Evolutionary conservation across 306 rosid genomes (phyloP), one percentile per base, ranked within the genome.

Genomic region (Oemleria cerasiformis): DNA sequence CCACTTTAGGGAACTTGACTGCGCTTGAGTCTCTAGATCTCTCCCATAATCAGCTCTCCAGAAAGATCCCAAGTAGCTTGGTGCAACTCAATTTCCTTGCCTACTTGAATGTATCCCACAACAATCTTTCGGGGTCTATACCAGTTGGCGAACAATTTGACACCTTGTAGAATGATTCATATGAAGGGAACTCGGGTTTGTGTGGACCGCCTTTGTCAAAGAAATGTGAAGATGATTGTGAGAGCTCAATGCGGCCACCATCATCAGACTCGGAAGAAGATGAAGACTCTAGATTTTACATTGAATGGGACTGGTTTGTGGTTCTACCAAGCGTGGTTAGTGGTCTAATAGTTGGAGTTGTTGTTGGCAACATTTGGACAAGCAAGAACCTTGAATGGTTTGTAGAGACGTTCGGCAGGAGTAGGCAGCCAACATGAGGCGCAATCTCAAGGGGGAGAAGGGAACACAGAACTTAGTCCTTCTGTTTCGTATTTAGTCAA

Each of bases 11-110:
- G 19, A 59, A 65, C 20, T 20, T 78, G 65, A 23, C 51, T 7
- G 15, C 9, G 9, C 77, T 72, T 4, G 70, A 78, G 25, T 66
- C 77, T 0, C 41, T 78, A 7, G 74, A 78, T 39, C 65, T 72
- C 8, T 78, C 73, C 19, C 2, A 10, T 1, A 78, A 78, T 34
- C 19, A 50, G 44, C 64, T 78, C 50, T 67, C 70, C 5, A 45
- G 77, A 64, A 30, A 1, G 57, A 78, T 78, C 49, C 74, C 82
- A 30, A 2, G 7, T 8, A 14, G 13, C 10, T 34, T 67, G 34
- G 25, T n/a, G 0, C 44, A 50, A 4, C 53, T 67, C 49, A 73
- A 9, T 7, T 77, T 71, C 67, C 81, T 78, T 6, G 38, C 16
- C 1, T 55, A 15, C 4, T 70, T 70, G 13, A 70, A 55, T 41